Conservation (phyloP, 306 rosid species). For the Erythrophleum fordii region DNA sequence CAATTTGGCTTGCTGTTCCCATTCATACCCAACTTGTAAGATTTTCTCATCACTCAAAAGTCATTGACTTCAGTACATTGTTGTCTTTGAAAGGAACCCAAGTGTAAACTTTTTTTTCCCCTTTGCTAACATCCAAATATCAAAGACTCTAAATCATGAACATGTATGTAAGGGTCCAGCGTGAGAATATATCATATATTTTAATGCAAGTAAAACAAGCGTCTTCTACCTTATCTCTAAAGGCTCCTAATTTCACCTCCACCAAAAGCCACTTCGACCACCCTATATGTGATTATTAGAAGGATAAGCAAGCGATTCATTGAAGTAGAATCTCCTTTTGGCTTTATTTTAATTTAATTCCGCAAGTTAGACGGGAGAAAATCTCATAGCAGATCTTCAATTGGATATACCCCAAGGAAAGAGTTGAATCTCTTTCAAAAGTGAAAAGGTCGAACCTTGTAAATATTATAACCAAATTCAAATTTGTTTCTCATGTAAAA, state of each 20-base stretch:
- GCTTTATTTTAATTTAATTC: neutral
- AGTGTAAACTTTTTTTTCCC: neutral
- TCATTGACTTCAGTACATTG: neutral
- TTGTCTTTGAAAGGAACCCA: neutral
- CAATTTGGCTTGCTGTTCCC: neutral
- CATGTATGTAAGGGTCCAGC: neutral
- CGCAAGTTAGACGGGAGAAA: neutral
- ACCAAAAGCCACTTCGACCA: neutral
- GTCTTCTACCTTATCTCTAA: neutral
- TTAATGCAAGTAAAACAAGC: neutral
- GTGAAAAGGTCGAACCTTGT: neutral
- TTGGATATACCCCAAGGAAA: neutral
- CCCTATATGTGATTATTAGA: neutral
- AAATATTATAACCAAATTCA: neutral
- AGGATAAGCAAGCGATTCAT: neutral
- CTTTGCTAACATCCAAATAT: neutral
- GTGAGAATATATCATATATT: neutral
- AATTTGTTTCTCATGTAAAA: neutral
- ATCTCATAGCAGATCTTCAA: neutral
- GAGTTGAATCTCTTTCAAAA: neutral
- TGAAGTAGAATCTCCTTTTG: neutral
- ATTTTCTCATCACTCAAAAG: neutral
- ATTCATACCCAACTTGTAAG: neutral
- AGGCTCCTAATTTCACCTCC: neutral
- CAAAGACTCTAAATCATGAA: neutral